Evolutionary conservation across 1,284 basidiomycete genomes (phyloP), one percentile per base, ranked within the genome.

Genomic region (Bothia castanella): DNA sequence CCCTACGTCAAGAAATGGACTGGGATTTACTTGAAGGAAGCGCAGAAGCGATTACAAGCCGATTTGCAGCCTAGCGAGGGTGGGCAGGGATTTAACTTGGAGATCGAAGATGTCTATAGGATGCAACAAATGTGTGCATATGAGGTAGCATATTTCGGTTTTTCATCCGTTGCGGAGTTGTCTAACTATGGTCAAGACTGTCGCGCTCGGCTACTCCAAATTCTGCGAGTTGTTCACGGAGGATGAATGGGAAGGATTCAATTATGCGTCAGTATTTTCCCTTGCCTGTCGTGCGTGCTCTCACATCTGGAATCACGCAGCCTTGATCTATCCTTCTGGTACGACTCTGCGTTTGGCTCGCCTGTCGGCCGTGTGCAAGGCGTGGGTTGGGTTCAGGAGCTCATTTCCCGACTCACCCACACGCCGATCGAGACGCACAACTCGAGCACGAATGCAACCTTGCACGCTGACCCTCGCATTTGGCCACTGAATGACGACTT

Each of bases 201-300:
- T 94, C 35, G 87, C 92, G 0, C 76, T 96, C 14, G 94, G 93
- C 3, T 94, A 89, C 63, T 92, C 88, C 25, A 85, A 83, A 57
- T 97, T 96, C 71, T 97, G 95, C 61, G 80, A 82, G 45, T 73
- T 97, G 1, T 97, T 97, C 70, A 93, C 89, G 0, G 76, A 87
- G 62, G 85, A 91, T 40, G 93, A 97, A 67, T 94, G 92, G 86
- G 79, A 87, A 59, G 91, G 89, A 12, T 95, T 91, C 66, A 81
- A 92, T 65, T 95, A 94, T 54, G 74, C 83, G 81, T 88, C 60
- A 54, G 84, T 74, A 6, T 7, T 20, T 4, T 1, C 35, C 31
- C 16, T 19, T 17, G 17, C 14, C 7, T 21, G 19, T 10, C 5
- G 1, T 10, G 2, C 23, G 2, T 17, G 5, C 2, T 34, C 41